phyloP scores from a whole-genome alignment of 2,329 filamentous ascomycete species.

The Diaporthe ampelina region DNA sequence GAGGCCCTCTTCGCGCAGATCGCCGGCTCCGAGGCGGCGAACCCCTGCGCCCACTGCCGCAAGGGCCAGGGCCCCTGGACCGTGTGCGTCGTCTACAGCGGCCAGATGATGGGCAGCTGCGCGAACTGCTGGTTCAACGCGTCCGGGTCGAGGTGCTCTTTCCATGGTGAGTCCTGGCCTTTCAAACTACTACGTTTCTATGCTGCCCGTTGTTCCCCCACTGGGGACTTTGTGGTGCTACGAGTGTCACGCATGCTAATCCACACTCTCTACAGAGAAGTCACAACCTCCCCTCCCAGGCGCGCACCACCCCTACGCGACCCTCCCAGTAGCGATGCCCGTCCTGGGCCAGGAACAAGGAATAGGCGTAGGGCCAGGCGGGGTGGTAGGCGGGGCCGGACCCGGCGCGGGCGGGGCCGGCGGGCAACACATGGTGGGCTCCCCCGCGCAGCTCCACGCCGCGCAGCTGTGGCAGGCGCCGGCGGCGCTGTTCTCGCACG shows the following conservation, averaged over 20 bases:
- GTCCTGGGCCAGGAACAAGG: constrained; percentile 20
- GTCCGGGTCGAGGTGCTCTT: constrained; percentile 71
- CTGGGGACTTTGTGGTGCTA: background rate
- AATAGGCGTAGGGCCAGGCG: constrained; percentile 42
- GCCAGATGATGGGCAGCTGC: constrained; percentile 73
- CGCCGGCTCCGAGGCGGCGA: constrained; percentile 61
- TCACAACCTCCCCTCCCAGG: constrained; percentile 34
- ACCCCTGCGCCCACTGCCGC: constrained; percentile 72
- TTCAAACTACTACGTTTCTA: too few species aligned
- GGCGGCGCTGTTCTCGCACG: constrained; percentile 46
- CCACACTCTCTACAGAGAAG: constrained; percentile 27
- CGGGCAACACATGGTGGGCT: constrained; percentile 34
- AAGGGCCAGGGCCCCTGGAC: constrained; percentile 73
- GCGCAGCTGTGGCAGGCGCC: constrained; percentile 42
- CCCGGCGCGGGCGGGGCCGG: constrained; percentile 45
- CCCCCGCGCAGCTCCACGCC: constrained; percentile 40
- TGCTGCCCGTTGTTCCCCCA: too few species aligned
- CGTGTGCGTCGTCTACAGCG: constrained; percentile 70
- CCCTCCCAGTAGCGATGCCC: constrained; percentile 36
- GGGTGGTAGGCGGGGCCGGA: constrained; percentile 43
- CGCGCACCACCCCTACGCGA: constrained; percentile 37
- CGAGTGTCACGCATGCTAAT: background rate
- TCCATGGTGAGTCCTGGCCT: constrained; percentile 63
- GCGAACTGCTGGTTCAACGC: constrained; percentile 76
- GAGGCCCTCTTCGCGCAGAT: constrained; percentile 72